Percentiles rank a stretch among this genome's conserved stretches.
These are phyloP conservation scores for Ambrosiella beaveri DNA, from an alignment of 2,329 filamentous ascomycete genomes.

Conservation along the genomic window DNA sequence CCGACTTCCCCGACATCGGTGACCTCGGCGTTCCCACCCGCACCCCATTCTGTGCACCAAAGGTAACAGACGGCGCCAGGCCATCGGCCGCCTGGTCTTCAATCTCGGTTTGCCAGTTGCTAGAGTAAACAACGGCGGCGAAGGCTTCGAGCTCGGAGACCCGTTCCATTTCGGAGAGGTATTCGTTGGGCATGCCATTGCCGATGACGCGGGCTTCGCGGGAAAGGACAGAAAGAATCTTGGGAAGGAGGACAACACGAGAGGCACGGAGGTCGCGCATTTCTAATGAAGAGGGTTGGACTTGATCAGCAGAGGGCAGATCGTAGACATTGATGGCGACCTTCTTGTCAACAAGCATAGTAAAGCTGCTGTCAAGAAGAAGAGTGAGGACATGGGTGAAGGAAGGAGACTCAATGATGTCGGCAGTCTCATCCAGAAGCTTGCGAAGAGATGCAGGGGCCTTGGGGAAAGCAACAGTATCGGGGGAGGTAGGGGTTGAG, in stretches of 20 bases:
- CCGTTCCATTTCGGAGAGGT: constrained; percentile 56
- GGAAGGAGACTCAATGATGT: constrained; percentile 83
- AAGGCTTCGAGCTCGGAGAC: constrained; percentile 67
- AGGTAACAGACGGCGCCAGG: constrained; percentile 12
- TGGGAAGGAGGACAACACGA: constrained; percentile 59
- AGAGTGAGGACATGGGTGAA: constrained; percentile 76
- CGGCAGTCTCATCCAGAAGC: constrained; percentile 86
- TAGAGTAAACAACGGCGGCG: constrained; percentile 72
- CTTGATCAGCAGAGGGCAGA: constrained; percentile 13
- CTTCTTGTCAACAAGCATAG: constrained; percentile 65
- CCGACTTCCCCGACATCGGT: constrained; percentile 12
- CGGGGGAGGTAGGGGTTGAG: constrained; percentile 2
- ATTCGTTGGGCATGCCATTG: constrained; percentile 54
- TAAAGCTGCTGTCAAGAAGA: constrained; percentile 76
- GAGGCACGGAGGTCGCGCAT: constrained; percentile 29
- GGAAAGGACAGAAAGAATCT: constrained; percentile 75
- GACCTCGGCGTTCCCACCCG: constrained; percentile 18
- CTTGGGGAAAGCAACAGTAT: constrained; percentile 17
- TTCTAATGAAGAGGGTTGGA: constrained; percentile 8
- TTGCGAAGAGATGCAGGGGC: constrained; percentile 44
- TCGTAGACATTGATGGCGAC: constrained; percentile 67
- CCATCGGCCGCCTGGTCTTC: constrained; percentile 22
- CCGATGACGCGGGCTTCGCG: constrained; percentile 83
- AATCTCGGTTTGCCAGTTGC: constrained; percentile 59
- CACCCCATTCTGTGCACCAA: constrained; percentile 13